These are phyloP conservation scores for Kodamaea ohmeri DNA, from an alignment of 1,139 yeast genomes.

Conservation along the genomic window DNA sequence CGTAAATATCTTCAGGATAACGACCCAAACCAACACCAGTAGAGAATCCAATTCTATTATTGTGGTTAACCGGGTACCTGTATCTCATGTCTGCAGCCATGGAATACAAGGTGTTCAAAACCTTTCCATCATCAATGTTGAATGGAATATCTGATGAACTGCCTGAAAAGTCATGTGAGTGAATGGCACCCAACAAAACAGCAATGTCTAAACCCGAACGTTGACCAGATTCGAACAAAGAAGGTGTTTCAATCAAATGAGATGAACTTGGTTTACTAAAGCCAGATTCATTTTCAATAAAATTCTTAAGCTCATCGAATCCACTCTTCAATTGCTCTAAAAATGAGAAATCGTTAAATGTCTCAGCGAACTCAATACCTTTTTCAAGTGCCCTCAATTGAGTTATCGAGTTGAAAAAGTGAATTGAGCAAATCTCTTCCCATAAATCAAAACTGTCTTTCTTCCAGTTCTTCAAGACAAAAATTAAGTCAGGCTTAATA, in stretches of 20 bases:
- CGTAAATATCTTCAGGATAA: conserved; percentile 90
- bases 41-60: conserved; percentile 30
- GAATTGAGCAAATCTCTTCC: conserved; percentile 81
- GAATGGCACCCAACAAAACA: conserved; percentile 62
- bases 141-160: conserved; percentile 49
- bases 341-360: conserved; percentile 33
- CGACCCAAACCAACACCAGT: conserved; percentile 79
- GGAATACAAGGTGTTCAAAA: conserved; percentile 57
- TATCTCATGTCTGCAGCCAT: conserved; percentile 65
- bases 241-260: conserved; percentile 70
- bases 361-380: conserved; percentile 50
- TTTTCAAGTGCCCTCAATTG: conserved; percentile 67
- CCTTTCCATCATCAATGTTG: conserved; percentile 51
- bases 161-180: conserved; percentile 50
- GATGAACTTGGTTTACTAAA: conserved; percentile 43
- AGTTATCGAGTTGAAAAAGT: conserved; percentile 74
- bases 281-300: conserved; percentile 43
- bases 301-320: conserved; percentile 36
- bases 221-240: conserved; percentile 30
- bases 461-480: conserved; percentile 63
- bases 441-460: conserved; percentile 77
- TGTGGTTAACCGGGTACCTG: conserved; percentile 72
- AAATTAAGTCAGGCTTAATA: conserved; percentile 69
- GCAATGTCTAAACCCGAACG: conserved; percentile 84
- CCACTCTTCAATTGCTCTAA: conserved; percentile 16